Percentiles rank a stretch among this genome's conserved stretches.
Conservation (phyloP, 2,329 filamentous ascomycete genomes). For the Alternaria viburni region DNA sequence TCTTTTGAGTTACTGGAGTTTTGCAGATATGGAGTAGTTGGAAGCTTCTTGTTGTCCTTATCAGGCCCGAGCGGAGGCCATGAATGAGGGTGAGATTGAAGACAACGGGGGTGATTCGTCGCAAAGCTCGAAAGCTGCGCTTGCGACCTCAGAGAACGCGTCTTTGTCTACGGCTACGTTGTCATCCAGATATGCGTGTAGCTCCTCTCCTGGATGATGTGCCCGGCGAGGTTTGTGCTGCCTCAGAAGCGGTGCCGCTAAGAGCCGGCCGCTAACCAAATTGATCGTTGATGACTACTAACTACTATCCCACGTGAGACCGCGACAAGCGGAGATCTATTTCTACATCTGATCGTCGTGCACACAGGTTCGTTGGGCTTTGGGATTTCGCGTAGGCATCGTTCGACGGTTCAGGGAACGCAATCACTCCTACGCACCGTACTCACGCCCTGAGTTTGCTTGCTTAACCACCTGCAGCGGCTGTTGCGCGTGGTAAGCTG, state of each 20-base stretch:
- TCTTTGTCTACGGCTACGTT: background rate
- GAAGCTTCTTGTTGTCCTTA: background rate
- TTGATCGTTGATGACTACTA: background rate
- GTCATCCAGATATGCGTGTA: background rate
- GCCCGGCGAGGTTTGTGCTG: background rate
- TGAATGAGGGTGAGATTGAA: background rate
- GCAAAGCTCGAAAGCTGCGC: background rate
- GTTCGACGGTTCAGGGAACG: background rate
- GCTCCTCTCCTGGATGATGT: background rate
- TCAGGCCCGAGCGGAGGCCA: background rate
- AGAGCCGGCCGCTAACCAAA: conserved; percentile 1
- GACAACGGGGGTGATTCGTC: background rate
- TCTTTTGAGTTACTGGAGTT: background rate
- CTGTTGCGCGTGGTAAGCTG: background rate
- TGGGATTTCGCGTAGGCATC: background rate
- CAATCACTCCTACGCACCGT: background rate
- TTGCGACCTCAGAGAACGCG: background rate
- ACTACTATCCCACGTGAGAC: conserved; percentile 8
- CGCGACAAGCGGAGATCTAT: conserved; percentile 11
- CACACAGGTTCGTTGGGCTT: background rate
- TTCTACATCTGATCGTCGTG: conserved; percentile 3
- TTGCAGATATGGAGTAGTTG: background rate
- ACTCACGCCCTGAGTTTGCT: background rate
- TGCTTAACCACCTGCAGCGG: background rate
- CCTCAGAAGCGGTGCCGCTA: background rate